Base-by-base conservation (phyloP, 2,329 filamentous ascomycete genomes). In the Hansfordia pulvinata region DNA sequence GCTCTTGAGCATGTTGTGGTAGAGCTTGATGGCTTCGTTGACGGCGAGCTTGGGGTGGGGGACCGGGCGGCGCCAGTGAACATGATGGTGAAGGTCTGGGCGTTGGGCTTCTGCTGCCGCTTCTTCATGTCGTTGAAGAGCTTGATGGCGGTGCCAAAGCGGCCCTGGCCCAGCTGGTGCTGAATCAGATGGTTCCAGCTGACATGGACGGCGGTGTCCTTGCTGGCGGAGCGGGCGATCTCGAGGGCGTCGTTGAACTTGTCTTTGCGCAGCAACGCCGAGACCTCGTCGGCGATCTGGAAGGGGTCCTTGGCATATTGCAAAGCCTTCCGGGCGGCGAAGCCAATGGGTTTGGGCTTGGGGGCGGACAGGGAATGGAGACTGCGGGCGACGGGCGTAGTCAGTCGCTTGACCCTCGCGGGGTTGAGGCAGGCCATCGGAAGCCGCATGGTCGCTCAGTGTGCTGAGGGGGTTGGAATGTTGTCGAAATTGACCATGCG, bases 91-190 rank as follows among this genome's bases (percentile, higher is more conserved):
- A 17, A 24, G 6, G 23, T 94, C 41, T 77, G 69, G 4, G 72
- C 67, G 46, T 86, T 88, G 2, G 90, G 88, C 15, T 68, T 61
- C 41, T 92, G 79, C 5, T 64, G 76, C 34, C 85, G 69, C 56
- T 96, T 96, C 58, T 96, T 98, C 88, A 98, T 96, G 79, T 96
- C 88, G 50, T 94, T 93, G 56, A 75, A 94, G n/a, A 84, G 60
- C 53, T 80, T 85, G 30, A 93, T 54, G 11, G 81, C 86, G 12
- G 60, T 55, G 32, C 64, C 62, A 18, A 84, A 50, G 27, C 64
- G 63, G 21, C 69, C 60, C 14, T 71, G 58, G 21, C 64, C 53
- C 48, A 94, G 55, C 34, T 71, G 60, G 49, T 84, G 72, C 30
- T 76, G 67, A 30, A 98, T 76, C 23, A 93, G 52, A 44, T 81